These are phyloP conservation scores for Ustilago hordei DNA, from an alignment of 1,284 basidiomycete genomes.

Conservation along the genomic window DNA sequence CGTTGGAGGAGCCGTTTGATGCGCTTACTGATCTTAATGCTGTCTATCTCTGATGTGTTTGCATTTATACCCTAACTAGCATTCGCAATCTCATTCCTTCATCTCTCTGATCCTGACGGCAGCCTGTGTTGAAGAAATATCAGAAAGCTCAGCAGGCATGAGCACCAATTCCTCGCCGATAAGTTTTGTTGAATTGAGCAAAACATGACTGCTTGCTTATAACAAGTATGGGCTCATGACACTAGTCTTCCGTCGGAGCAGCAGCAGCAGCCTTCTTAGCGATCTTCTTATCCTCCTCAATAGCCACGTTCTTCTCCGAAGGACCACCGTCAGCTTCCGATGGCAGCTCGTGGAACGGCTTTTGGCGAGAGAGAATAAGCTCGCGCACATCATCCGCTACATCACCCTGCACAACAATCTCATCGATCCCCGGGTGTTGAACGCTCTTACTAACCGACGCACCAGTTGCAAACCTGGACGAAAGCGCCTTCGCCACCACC, in stretches of 20 bases:
- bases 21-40: conserved; percentile 50
- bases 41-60: conserved; percentile 51
- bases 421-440: conserved; percentile 64
- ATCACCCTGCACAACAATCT: conserved; percentile 69
- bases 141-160: background rate
- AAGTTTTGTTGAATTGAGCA: background rate
- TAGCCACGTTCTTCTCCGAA: conserved; percentile 59
- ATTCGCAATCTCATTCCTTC: background rate
- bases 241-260: conserved; percentile 28
- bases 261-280: conserved; percentile 50
- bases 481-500: conserved; percentile 66
- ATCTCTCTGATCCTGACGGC: background rate
- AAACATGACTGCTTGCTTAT: background rate
- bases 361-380: conserved; percentile 57
- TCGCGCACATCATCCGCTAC: conserved; percentile 64
- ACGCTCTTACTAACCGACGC: conserved; percentile 67
- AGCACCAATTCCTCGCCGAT: too few relatives aligned
- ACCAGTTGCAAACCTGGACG: conserved; percentile 67
- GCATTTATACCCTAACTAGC: conserved; percentile 1
- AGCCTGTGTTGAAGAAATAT: too few relatives aligned
- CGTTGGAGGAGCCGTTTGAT: conserved; percentile 56
- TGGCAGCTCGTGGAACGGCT: conserved; percentile 66
- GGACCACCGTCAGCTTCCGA: conserved; percentile 59
- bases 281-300: conserved; percentile 66
- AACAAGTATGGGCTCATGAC: background rate